Evolutionary conservation across 192 early-diverging fungal genomes (phyloP), one percentile per base, ranked within the genome.

Genomic region (Coemansia sp.): DNA sequence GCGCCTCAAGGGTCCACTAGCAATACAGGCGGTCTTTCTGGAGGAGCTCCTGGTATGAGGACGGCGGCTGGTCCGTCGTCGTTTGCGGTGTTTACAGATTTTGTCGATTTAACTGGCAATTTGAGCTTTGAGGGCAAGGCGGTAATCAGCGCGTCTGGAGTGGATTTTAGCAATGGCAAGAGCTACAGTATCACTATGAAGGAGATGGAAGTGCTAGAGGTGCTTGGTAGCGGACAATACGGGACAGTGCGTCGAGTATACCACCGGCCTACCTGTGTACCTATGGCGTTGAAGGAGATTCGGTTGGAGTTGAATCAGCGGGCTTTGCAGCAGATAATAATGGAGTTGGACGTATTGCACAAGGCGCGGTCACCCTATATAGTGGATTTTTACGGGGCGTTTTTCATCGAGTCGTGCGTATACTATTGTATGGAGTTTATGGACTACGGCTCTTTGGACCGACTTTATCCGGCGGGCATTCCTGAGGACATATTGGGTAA

Each of bases 341-440:
- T 95, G 95, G 96, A 98, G 78, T 85, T 98, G 52, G 92, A 96
- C 72, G 91, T 98, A 30, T 82, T 98, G 59, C 95, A 98, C 84
- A 90, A 93, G 73, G 89, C 90, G 49, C 80, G 87, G 47, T 93
- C 91, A 68, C 88, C 92, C 2, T 94, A 91, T 62, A 97, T 98
- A 84, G 93, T 98, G n/a, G 95, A 96, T 33, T 98, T 98, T 70
- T 98, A 97, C 82, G 96, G 96, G 7, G 95, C 96, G 0, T 98
- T 97, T 78, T 95, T 96, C 64, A 89, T 94, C 66, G 96, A 98
- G 70, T 91, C 90, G n/a, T 94, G 93, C 76, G 96, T 98, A 9
- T 98, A 96, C 76, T 95, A 95, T 71, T 95, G 92, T 71, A 98
- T 98, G 94, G 96, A 98, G 80, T 98, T 88, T 71, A 98, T 98